phyloP scores from a whole-genome alignment of 2,329 filamentous ascomycete species.

The Pezicula carpinea region DNA sequence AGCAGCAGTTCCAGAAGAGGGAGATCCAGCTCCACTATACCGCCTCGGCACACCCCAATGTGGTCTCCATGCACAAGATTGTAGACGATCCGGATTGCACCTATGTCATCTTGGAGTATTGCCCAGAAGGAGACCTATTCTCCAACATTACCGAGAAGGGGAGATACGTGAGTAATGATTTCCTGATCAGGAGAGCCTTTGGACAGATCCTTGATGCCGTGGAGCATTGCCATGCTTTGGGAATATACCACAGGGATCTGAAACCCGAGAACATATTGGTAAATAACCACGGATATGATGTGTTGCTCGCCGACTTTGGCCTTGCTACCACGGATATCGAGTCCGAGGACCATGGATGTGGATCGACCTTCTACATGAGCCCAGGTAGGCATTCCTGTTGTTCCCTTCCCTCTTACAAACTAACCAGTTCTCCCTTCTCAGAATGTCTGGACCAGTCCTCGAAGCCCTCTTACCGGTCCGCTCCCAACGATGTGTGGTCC shows the following conservation, averaged over 20 bases:
- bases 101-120: constrained; percentile 95
- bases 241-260: constrained; percentile 94
- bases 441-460: constrained; percentile 83
- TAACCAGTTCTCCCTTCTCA: constrained; percentile 37
- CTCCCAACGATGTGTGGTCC: constrained; percentile 96
- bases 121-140: constrained; percentile 94
- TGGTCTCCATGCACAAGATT: constrained; percentile 91
- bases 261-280: constrained; percentile 99
- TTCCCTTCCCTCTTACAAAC: constrained; percentile 12
- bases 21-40: constrained; percentile 90
- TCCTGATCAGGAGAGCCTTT: constrained; percentile 80
- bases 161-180: constrained; percentile 89
- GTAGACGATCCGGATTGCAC: constrained; percentile 89
- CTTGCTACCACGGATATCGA: constrained; percentile 79
- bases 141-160: constrained; percentile 95
- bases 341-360: constrained; percentile 94
- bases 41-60: constrained; percentile 85
- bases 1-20: constrained; percentile 84
- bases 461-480: constrained; percentile 79
- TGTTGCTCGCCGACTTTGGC: constrained; percentile 97
- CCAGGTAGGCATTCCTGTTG: constrained; percentile 65
- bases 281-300: constrained; percentile 78
- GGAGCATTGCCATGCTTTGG: constrained; percentile 85
- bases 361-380: constrained; percentile 99
- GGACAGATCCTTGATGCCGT: constrained; percentile 96